A percentile compares a stretch with the other conserved stretches of the same genome.
These are phyloP conservation scores for Didymella glomerata DNA, from an alignment of 2,329 filamentous ascomycete genomes.

Conservation along the genomic window DNA sequence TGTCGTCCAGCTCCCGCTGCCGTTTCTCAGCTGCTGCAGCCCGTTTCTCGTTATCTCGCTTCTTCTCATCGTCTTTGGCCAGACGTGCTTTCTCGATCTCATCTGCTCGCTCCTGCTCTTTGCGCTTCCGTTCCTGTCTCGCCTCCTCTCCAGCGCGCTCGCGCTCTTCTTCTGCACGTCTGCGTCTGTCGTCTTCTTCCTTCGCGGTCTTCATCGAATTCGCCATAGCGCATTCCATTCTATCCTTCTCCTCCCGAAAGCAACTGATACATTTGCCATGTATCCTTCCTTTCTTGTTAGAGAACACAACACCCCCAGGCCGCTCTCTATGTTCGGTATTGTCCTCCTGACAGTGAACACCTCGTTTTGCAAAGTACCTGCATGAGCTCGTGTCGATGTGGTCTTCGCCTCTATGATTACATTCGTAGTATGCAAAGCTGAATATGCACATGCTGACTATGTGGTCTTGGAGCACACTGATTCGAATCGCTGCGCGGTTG, in stretches of 20 bases:
- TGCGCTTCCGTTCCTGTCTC: not conserved
- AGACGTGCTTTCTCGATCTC: slow-evolving; percentile 9
- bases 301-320: not conserved
- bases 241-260: not conserved
- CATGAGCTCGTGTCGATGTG: slow-evolving; percentile 30
- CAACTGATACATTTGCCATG: slow-evolving; percentile 30
- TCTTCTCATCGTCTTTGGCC: slow-evolving; percentile 1
- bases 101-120: slow-evolving; percentile 2
- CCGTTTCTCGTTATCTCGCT: slow-evolving; percentile 1
- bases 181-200: not conserved
- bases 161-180: not conserved
- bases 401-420: slow-evolving; percentile 32
- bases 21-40: slow-evolving; percentile 2
- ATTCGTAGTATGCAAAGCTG: slow-evolving; percentile 31
- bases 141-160: not conserved
- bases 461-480: not conserved
- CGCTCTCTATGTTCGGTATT: slow-evolving; percentile 18
- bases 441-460: slow-evolving; percentile 35
- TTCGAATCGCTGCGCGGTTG: not conserved
- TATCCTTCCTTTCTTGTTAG: not conserved
- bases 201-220: slow-evolving; percentile 1
- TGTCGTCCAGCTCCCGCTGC: not conserved
- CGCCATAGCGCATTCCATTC: slow-evolving; percentile 1
- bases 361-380: slow-evolving; percentile 24
- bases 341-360: slow-evolving; percentile 30